Evolutionary conservation across 2,329 filamentous ascomycete genomes (phyloP).

Genomic region (Dactylellina haptotyla): DNA sequence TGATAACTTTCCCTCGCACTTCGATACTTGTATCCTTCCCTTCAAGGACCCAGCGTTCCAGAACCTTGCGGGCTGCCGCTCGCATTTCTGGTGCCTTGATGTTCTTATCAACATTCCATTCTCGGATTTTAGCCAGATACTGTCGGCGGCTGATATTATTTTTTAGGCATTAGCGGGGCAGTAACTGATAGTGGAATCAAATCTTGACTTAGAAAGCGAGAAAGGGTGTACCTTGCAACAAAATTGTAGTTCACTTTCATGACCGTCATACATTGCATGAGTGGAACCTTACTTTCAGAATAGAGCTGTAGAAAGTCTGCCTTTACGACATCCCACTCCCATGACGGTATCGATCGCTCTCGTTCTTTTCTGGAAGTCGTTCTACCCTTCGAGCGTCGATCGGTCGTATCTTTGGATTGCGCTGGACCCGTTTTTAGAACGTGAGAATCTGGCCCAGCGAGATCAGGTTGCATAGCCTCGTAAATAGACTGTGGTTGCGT

Average conservation of each 20-base stretch:
- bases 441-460: no score
- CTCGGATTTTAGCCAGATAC: slow-evolving; percentile 11
- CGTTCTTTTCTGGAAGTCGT: background rate
- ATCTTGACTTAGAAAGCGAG: background rate
- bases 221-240: slow-evolving; percentile 8
- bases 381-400: background rate
- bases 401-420: background rate
- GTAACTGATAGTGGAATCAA: background rate
- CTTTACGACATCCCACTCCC: slow-evolving; percentile 1
- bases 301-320: background rate
- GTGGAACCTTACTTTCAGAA: background rate
- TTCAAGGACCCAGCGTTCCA: slow-evolving; percentile 13
- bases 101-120: slow-evolving; percentile 21
- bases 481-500: no score
- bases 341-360: background rate
- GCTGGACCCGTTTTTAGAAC: background rate
- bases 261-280: background rate
- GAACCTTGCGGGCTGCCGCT: background rate
- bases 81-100: slow-evolving; percentile 6
- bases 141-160: background rate
- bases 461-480: no score
- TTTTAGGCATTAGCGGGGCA: background rate
- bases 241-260: slow-evolving; percentile 7
- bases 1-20: background rate
- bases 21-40: slow-evolving; percentile 16